These are phyloP conservation scores for Amaranthus tricolor DNA, from an alignment of 179 eudicot genomes.

Conservation along the genomic window DNA sequence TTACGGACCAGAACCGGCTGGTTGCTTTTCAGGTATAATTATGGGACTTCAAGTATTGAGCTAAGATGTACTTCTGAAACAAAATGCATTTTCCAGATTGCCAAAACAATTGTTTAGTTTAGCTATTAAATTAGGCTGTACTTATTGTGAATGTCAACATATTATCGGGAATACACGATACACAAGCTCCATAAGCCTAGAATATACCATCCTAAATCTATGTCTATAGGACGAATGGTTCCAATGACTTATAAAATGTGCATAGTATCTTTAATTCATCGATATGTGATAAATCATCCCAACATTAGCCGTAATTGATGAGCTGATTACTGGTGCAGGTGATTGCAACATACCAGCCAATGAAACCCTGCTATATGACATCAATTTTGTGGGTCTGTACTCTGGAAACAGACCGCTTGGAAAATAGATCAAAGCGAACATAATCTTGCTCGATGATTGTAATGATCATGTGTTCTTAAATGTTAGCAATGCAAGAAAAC, in stretches of 20 bases:
- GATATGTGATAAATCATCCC: no score
- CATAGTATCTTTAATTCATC: no score
- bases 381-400: conserved; percentile 64
- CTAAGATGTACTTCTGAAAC: not conserved
- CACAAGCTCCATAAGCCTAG: no score
- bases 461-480: not conserved
- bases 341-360: conserved; percentile 95
- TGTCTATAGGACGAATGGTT: no score
- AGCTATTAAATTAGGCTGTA: not conserved
- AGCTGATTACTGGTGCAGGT: conserved; percentile 37
- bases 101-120: not conserved
- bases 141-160: no score
- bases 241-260: no score
- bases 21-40: conserved; percentile 79
- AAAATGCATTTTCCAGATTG: not conserved
- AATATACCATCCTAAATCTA: no score
- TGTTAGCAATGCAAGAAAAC: not conserved
- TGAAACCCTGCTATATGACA: conserved; percentile 74
- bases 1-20: conserved; percentile 94
- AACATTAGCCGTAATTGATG: not conserved
- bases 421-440: conserved; percentile 56
- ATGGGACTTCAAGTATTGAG: no score
- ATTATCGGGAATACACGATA: no score
- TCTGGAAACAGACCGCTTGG: conserved; percentile 56
- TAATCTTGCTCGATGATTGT: conserved; percentile 1